A percentile compares a stretch with the other conserved stretches of the same genome.
Conservation (phyloP, 257 asterid species). For the Parsonsia alboflavescens region DNA sequence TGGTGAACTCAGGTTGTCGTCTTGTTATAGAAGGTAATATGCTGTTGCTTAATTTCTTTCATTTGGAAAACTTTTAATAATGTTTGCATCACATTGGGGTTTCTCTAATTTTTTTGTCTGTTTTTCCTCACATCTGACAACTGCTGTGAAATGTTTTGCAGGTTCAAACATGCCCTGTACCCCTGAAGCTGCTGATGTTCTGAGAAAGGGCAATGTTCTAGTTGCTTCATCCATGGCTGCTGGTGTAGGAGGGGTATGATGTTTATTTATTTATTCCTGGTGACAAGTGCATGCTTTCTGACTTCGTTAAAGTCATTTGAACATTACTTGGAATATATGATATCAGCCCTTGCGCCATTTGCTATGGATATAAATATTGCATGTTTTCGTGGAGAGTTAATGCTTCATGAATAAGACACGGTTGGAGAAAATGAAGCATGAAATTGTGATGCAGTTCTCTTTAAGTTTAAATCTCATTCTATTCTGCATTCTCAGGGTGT, state of each 20-base stretch:
- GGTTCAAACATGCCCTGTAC: slow-evolving; percentile 98
- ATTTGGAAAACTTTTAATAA: neutral
- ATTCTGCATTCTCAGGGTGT: neutral
- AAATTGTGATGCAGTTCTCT: neutral
- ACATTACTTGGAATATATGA: neutral
- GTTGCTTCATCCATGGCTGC: slow-evolving; percentile 97
- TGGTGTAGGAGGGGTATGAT: slow-evolving; percentile 96
- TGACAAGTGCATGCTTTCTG: neutral
- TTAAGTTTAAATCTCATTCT: neutral
- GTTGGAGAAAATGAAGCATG: neutral
- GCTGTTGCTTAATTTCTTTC: slow-evolving; percentile 8
- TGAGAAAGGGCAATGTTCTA: slow-evolving; percentile 75
- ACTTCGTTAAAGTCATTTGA: neutral
- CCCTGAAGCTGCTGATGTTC: slow-evolving; percentile 85
- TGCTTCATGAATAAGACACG: neutral
- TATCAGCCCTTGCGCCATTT: neutral
- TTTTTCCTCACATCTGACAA: slow-evolving; percentile 17
- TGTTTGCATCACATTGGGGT: neutral
- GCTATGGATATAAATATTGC: neutral
- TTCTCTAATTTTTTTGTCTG: slow-evolving; percentile 9
- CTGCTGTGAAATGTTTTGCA: slow-evolving; percentile 21
- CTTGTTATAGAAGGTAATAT: slow-evolving; percentile 83
- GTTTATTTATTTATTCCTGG: neutral
- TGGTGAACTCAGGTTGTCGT: slow-evolving; percentile 85
- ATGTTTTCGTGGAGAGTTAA: neutral